Conservation (phyloP, 345 rosid genomes). For the Gossypium sturtianum region DNA sequence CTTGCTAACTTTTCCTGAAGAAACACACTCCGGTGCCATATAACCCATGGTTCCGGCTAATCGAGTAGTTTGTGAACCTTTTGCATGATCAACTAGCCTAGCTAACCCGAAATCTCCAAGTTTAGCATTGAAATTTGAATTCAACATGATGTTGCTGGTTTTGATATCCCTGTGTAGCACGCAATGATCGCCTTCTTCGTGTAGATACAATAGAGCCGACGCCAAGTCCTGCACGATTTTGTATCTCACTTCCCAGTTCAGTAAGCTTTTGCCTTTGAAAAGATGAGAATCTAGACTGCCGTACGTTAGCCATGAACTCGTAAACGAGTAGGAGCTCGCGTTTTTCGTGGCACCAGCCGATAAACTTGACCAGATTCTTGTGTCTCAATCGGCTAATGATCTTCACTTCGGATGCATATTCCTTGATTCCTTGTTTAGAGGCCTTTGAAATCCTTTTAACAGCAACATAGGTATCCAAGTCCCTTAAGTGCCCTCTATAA, state of each 20-base stretch:
- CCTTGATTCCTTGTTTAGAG: slow-evolving; percentile 14
- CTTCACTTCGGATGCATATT: slow-evolving; percentile 3
- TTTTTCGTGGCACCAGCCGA: slow-evolving; percentile 46
- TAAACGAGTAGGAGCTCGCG: slow-evolving; percentile 6
- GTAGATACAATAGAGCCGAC: slow-evolving; percentile 18
- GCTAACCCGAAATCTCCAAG: slow-evolving; percentile 36
- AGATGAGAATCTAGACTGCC: slow-evolving; percentile 18
- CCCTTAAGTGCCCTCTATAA: slow-evolving; percentile 13
- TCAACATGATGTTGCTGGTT: slow-evolving; percentile 26
- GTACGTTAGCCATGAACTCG: slow-evolving; percentile 13
- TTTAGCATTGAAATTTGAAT: neutral
- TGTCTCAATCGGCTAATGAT: slow-evolving; percentile 31
- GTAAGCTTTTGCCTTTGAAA: neutral
- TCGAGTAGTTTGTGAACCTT: slow-evolving; percentile 7
- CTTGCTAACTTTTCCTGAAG: slow-evolving; percentile 15
- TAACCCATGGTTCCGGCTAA: neutral
- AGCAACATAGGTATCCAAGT: neutral
- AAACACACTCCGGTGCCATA: slow-evolving; percentile 18
- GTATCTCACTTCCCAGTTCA: slow-evolving; percentile 21
- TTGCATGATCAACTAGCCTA: slow-evolving; percentile 21
- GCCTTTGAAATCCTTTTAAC: slow-evolving; percentile 15
- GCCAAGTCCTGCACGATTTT: slow-evolving; percentile 20
- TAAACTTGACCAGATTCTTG: slow-evolving; percentile 36
- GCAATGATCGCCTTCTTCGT: neutral
- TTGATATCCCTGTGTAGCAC: slow-evolving; percentile 28